A percentile compares a stretch with the other conserved stretches of the same genome.
phyloP scores from a whole-genome alignment of 2,329 filamentous ascomycete genomes.

The Apiospora kogelbergensis region DNA sequence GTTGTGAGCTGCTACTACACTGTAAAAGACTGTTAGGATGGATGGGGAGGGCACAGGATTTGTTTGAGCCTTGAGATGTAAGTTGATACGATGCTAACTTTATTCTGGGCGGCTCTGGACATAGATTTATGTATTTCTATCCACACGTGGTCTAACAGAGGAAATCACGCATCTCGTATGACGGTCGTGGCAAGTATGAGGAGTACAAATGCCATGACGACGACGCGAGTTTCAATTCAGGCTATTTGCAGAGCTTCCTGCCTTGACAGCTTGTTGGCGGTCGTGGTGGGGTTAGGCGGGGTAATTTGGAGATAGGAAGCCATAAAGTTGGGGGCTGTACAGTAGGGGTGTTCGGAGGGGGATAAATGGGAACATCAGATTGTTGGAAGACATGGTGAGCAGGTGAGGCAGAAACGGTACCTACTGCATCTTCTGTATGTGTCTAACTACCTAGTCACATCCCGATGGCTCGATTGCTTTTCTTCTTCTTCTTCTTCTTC shows the following conservation, averaged over 20 bases:
- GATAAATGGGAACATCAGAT: conserved; percentile 4
- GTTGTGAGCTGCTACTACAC: background rate
- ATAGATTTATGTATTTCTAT: background rate
- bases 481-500: background rate
- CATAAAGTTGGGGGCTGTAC: background rate
- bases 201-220: background rate
- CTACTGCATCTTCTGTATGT: no score
- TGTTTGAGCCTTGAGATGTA: background rate
- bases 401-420: background rate
- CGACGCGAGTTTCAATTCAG: background rate
- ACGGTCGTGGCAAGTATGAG: background rate
- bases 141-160: background rate
- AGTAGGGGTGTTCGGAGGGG: background rate
- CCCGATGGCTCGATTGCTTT: no score
- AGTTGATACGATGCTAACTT: background rate
- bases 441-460: no score
- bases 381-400: background rate
- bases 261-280: conserved; percentile 7
- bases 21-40: background rate
- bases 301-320: conserved; percentile 8
- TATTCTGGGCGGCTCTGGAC: background rate
- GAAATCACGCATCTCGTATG: conserved; percentile 2
- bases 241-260: conserved; percentile 8
- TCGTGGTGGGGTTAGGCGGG: conserved; percentile 9
- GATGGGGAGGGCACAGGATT: background rate